Evolutionary conservation across 306 rosid species (phyloP).

Genomic region (Citrullus colocynthis): DNA sequence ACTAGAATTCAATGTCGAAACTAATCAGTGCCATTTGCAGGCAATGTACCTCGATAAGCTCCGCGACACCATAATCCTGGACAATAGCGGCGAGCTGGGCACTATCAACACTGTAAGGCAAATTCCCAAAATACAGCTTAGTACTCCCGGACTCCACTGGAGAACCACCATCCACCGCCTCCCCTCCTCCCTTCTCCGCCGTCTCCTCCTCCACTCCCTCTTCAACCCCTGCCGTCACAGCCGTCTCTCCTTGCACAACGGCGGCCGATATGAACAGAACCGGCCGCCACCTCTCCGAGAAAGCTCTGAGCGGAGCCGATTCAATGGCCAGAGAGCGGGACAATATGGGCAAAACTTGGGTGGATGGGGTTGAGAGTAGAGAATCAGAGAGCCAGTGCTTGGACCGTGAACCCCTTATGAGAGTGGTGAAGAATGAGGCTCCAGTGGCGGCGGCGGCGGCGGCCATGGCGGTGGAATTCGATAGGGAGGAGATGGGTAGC

Average conservation of each 20-base stretch:
- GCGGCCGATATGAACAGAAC: slow-evolving; percentile 33
- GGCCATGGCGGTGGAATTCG: slow-evolving; percentile 35
- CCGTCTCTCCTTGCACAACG: slow-evolving; percentile 51
- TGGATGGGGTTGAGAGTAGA: slow-evolving; percentile 24
- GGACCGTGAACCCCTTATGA: slow-evolving; percentile 39
- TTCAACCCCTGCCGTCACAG: slow-evolving; percentile 25
- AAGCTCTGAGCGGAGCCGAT: slow-evolving; percentile 19
- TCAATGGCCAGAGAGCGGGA: slow-evolving; percentile 22
- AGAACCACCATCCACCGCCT: slow-evolving; percentile 18
- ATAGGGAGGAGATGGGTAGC: background rate
- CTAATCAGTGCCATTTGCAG: background rate
- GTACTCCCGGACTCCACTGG: slow-evolving; percentile 29
- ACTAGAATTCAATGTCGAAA: background rate
- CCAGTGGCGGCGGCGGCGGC: slow-evolving; percentile 50
- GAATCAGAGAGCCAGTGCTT: slow-evolving; percentile 20
- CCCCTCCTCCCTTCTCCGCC: slow-evolving; percentile 3
- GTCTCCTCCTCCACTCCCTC: slow-evolving; percentile 11
- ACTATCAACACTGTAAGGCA: slow-evolving; percentile 91
- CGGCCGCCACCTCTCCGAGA: slow-evolving; percentile 24
- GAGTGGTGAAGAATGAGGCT: slow-evolving; percentile 46
- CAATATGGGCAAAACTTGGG: slow-evolving; percentile 19
- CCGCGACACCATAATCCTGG: slow-evolving; percentile 67
- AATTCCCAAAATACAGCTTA: slow-evolving; percentile 90
- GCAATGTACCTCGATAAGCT: slow-evolving; percentile 61
- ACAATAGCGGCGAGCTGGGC: slow-evolving; percentile 88